Conservation (phyloP, 169 alveolate genomes). For the Plasmodium vinckei region DNA sequence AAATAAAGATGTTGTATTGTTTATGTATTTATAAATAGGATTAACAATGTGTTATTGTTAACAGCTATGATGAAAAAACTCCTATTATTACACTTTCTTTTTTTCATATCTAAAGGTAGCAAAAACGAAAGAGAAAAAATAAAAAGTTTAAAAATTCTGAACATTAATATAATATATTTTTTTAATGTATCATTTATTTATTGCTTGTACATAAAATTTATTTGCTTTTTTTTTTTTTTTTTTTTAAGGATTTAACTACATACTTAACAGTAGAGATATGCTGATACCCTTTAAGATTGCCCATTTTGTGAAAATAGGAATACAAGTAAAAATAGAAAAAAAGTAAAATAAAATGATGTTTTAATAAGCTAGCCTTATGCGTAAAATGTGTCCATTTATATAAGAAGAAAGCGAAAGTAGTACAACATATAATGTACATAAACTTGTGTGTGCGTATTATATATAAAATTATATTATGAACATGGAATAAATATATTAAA, state of each 20-base stretch:
- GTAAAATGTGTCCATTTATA: too few relatives aligned
- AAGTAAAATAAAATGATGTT: neutral
- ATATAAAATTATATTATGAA: too few relatives aligned
- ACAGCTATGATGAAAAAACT: conserved; percentile 4
- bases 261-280: conserved; percentile 1
- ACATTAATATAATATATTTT: neutral
- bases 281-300: conserved; percentile 2
- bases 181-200: neutral
- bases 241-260: conserved; percentile 9
- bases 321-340: conserved; percentile 32
- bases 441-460: too few relatives aligned
- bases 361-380: too few relatives aligned
- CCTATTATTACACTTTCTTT: conserved; percentile 5
- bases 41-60: neutral
- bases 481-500: too few relatives aligned
- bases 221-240: conserved; percentile 5
- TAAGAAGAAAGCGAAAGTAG: too few relatives aligned
- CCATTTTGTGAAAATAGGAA: conserved; percentile 7
- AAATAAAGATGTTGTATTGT: too few relatives aligned
- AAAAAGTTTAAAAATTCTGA: neutral
- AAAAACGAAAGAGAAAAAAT: neutral
- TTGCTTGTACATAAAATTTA: neutral
- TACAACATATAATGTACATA: too few relatives aligned
- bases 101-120: conserved; percentile 10
- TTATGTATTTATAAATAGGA: too few relatives aligned